phyloP scores from a whole-genome alignment of 495 filamentous ascomycete species.

The Penicillium cataractarum region DNA sequence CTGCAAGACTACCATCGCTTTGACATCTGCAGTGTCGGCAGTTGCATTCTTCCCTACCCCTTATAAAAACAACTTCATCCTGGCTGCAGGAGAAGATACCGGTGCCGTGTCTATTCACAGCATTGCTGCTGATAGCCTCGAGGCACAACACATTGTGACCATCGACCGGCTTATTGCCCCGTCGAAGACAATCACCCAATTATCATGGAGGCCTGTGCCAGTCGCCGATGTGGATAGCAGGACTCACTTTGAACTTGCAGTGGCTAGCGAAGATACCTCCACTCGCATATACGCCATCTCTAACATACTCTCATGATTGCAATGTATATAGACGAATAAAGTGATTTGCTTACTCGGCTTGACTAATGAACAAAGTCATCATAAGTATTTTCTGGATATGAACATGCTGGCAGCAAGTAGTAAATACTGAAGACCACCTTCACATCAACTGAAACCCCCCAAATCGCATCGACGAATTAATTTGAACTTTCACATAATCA shows the following conservation, averaged over 20 bases:
- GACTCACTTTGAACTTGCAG: constrained; percentile 62
- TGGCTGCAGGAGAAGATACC: constrained; percentile 67
- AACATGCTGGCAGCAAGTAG: too few species aligned
- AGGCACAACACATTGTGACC: constrained; percentile 46
- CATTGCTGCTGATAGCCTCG: constrained; percentile 45
- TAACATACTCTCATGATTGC: constrained; percentile 32
- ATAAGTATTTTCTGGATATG: too few species aligned
- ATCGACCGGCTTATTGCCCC: constrained; percentile 56
- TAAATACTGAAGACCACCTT: too few species aligned
- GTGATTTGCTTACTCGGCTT: neutral
- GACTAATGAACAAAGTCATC: neutral
- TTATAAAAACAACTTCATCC: constrained; percentile 46
- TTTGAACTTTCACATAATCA: too few species aligned
- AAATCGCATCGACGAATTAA: too few species aligned
- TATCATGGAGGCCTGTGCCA: constrained; percentile 72
- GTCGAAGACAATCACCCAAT: constrained; percentile 71
- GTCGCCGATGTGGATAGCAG: constrained; percentile 17
- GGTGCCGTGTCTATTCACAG: constrained; percentile 48
- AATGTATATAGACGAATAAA: constrained; percentile 21
- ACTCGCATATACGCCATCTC: constrained; percentile 69
- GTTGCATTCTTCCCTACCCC: constrained; percentile 63
- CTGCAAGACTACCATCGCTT: constrained; percentile 56
- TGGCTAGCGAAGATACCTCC: constrained; percentile 83
- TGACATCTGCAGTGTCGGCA: constrained; percentile 70
- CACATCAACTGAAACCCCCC: too few species aligned